Conservation (phyloP, 495 filamentous ascomycete species). For the Amphirosellinia nigrospora region DNA sequence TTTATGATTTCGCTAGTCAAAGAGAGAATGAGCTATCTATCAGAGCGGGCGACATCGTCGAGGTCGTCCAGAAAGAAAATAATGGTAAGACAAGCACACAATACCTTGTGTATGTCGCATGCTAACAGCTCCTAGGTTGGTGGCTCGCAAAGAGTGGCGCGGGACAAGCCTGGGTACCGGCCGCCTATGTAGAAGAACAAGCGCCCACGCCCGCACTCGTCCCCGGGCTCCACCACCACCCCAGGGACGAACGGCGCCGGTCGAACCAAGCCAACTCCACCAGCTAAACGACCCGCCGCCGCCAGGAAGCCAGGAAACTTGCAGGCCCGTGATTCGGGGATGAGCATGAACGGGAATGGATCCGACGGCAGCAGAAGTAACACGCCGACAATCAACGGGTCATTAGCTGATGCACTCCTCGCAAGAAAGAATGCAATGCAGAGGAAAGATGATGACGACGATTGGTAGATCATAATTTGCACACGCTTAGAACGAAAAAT, state of each 20-base stretch:
- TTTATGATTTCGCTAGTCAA: slow-evolving; percentile 87
- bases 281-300: slow-evolving; percentile 79
- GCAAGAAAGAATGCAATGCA: slow-evolving; percentile 70
- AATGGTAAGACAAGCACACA: slow-evolving; percentile 70
- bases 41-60: slow-evolving; percentile 75
- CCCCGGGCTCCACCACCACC: slow-evolving; percentile 57
- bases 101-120: slow-evolving; percentile 34
- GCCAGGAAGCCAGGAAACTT: slow-evolving; percentile 69
- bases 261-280: slow-evolving; percentile 76
- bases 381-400: slow-evolving; percentile 74
- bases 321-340: slow-evolving; percentile 72
- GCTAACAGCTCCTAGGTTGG: slow-evolving; percentile 69
- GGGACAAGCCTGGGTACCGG: slow-evolving; percentile 88
- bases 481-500: slow-evolving; percentile 28
- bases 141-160: slow-evolving; percentile 81
- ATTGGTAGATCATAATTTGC: slow-evolving; percentile 54
- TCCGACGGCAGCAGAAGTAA: slow-evolving; percentile 74
- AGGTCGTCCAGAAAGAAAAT: slow-evolving; percentile 84
- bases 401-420: slow-evolving; percentile 81
- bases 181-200: slow-evolving; percentile 89
- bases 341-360: slow-evolving; percentile 71
- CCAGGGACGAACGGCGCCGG: slow-evolving; percentile 59
- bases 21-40: slow-evolving; percentile 81
- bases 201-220: slow-evolving; percentile 63
- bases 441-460: slow-evolving; percentile 75